phyloP scores from a whole-genome alignment of 2,329 filamentous ascomycete species.

The Scortechinia acanthostroma region DNA sequence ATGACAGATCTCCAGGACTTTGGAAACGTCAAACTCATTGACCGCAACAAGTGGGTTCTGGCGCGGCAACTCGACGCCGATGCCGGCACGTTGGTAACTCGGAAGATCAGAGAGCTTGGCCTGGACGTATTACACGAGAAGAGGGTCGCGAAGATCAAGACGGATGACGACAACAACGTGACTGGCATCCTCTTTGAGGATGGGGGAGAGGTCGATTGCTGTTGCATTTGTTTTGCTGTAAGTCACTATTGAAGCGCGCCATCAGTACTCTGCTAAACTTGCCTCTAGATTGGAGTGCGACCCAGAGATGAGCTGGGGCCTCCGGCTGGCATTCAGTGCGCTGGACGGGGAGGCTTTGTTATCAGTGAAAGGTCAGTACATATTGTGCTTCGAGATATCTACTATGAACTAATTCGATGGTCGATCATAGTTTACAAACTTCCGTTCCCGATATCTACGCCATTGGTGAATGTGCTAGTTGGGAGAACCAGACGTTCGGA shows the following conservation, averaged over 20 bases:
- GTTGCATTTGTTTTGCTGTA: constrained; percentile 74
- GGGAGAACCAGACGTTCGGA: constrained; percentile 79
- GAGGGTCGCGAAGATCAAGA: constrained; percentile 66
- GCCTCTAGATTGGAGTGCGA: constrained; percentile 63
- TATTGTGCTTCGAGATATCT: neutral
- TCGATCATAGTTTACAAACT: constrained; percentile 58
- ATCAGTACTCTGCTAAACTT: constrained; percentile 15
- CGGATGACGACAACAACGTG: constrained; percentile 60
- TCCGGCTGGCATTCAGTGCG: constrained; percentile 64
- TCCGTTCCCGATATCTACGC: constrained; percentile 72
- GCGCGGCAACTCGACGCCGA: constrained; percentile 77
- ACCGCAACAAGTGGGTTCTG: constrained; percentile 76
- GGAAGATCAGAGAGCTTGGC: constrained; percentile 72
- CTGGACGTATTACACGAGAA: constrained; percentile 75
- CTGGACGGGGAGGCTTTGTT: constrained; percentile 69
- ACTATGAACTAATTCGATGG: too few relatives aligned
- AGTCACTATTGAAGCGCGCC: neutral
- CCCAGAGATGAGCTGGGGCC: constrained; percentile 72
- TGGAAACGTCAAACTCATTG: constrained; percentile 69
- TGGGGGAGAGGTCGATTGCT: constrained; percentile 69
- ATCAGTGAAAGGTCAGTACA: constrained; percentile 41
- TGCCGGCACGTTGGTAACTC: constrained; percentile 73
- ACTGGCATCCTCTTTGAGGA: constrained; percentile 74
- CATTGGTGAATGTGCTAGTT: constrained; percentile 85
- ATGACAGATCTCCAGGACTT: constrained; percentile 81